Base-by-base conservation (phyloP, 148 eudicot genomes). In the Salicornia ramosissima region DNA sequence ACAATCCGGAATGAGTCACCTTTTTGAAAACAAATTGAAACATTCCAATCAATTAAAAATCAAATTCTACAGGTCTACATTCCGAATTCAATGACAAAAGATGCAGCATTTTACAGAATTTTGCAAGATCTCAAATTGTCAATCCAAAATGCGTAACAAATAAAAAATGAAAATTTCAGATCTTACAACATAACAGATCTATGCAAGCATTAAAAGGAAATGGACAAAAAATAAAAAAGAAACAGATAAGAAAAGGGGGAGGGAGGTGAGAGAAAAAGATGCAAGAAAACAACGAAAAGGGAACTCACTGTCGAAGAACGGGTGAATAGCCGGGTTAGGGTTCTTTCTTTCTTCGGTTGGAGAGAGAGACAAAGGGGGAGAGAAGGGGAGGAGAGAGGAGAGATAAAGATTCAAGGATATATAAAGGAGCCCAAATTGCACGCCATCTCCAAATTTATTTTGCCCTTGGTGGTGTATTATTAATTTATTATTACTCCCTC, bases 251-350 rank as follows among this genome's bases (percentile, higher is more conserved):
- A 11, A 63, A 40, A 63, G n/a, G n/a, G n/a, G n/a, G n/a, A n/a
- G n/a, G n/a, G n/a, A n/a, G n/a, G n/a, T n/a, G 18, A 43, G 52
- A 21, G 9, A 50, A 51, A 67, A 16, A 49, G 33, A 31, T 14
- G 36, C 9, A 29, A 55, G 39, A n/a, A 59, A 53, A 47, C 55
- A 57, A 60, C 58, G 31, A 61, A 68, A 25, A 55, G 69, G 74
- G 71, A 26, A 79, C 82, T 79, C 69, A 79, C 82, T 79, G 82
- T n/a, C n/a, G n/a, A n/a, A n/a, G n/a, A n/a, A n/a, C 73, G 59
- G 77, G 72, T 73, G 75, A 70, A 68, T 62, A 50, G 75, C 72
- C 72, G 79, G 77, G 74, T 74, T 78, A 66, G 75, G 82, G 79
- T 75, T 79, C 69, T 71, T 71, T 79, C 72, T 75, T 71, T 79